Conservation (phyloP, 306 rosid species). For the Corylus heterophylla region DNA sequence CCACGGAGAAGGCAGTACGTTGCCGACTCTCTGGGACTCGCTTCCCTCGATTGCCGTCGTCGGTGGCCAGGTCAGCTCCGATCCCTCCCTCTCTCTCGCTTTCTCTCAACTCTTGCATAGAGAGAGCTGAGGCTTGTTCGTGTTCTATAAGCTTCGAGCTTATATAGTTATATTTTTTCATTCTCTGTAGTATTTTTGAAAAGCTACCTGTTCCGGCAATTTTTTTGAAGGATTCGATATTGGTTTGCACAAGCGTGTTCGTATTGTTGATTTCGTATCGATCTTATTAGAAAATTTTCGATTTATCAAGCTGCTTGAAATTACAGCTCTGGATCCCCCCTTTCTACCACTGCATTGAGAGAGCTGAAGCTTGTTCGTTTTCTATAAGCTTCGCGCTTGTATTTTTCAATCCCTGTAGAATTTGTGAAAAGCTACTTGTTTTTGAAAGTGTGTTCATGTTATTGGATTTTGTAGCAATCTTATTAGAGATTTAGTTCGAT, state of each 20-base stretch:
- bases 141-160: neutral
- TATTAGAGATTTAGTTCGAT: neutral
- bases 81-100: conserved; percentile 23
- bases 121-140: neutral
- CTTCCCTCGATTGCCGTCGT: conserved; percentile 96
- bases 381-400: neutral
- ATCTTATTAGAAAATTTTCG: neutral
- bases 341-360: neutral
- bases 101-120: neutral
- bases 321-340: neutral
- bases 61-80: conserved; percentile 86
- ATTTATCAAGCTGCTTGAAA: neutral
- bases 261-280: neutral
- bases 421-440: neutral
- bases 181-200: neutral
- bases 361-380: neutral
- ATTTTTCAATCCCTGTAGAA: neutral
- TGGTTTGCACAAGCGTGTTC: neutral
- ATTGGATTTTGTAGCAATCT: neutral
- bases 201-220: neutral
- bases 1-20: conserved; percentile 80
- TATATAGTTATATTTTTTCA: neutral
- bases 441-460: neutral
- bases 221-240: neutral
- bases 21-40: conserved; percentile 95